Evolutionary conservation across 768 basidiomycete species (phyloP).

Genomic region (Kwoniella newhampshirensis): DNA sequence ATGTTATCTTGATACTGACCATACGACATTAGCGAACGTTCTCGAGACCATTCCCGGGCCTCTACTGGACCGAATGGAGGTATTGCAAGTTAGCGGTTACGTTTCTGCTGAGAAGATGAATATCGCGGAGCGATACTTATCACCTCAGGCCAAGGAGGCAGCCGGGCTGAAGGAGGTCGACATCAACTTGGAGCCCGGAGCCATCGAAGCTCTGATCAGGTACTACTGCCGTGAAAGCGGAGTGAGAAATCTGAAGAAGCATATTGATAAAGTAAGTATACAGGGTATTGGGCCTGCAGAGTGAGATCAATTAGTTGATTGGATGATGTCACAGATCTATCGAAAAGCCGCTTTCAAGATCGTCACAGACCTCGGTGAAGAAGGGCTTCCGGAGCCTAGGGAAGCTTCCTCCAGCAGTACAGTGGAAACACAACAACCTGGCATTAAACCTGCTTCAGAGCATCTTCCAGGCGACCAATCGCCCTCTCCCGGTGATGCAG

Average conservation of each 20-base stretch:
- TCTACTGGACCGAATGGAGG: conserved; percentile 92
- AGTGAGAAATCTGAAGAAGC: conserved; percentile 94
- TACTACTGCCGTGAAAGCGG: conserved; percentile 98
- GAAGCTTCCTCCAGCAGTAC: conserved; percentile 55
- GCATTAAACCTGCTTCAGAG: conserved; percentile 53
- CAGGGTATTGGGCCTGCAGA: background rate
- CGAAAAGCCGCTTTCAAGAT: conserved; percentile 92
- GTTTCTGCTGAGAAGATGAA: conserved; percentile 88
- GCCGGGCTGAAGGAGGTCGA: conserved; percentile 82
- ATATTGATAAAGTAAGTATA: conserved; percentile 83
- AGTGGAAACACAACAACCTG: conserved; percentile 62
- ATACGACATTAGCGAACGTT: conserved; percentile 64
- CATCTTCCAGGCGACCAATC: conserved; percentile 43
- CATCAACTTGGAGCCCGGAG: conserved; percentile 70
- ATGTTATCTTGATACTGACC: conserved; percentile 35
- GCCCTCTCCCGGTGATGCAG: conserved; percentile 37
- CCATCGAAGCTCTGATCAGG: conserved; percentile 86
- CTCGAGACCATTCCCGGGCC: conserved; percentile 93
- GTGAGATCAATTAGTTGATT: background rate
- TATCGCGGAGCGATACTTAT: conserved; percentile 83
- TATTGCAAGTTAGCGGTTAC: conserved; percentile 90
- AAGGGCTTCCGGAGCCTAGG: conserved; percentile 67
- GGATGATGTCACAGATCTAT: conserved; percentile 67
- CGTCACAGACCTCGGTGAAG: conserved; percentile 85
- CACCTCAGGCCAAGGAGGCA: conserved; percentile 88